phyloP scores from a whole-genome alignment of 2,329 filamentous ascomycete species.

The Phaeophleospora eucalypticola region DNA sequence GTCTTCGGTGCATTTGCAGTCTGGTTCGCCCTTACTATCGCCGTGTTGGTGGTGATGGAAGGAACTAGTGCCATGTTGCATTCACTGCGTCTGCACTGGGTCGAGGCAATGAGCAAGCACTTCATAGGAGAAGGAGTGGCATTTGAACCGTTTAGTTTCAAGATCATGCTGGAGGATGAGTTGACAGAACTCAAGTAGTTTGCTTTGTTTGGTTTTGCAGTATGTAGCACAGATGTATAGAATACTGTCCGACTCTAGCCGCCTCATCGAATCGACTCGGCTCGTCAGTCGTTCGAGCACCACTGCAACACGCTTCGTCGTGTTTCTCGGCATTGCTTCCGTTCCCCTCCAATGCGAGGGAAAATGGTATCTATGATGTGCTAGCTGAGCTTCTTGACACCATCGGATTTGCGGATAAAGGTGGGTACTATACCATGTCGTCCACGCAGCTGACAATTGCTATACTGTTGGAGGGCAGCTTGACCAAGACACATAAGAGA shows the following conservation, averaged over 20 bases:
- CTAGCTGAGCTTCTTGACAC: slow-evolving; percentile 21
- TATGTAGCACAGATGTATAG: slow-evolving; percentile 1
- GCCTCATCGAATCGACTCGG: not conserved
- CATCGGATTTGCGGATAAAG: slow-evolving; percentile 14
- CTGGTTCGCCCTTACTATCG: slow-evolving; percentile 83
- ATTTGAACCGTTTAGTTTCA: slow-evolving; percentile 87
- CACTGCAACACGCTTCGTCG: not conserved
- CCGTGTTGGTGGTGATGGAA: slow-evolving; percentile 88
- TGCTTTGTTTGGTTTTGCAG: slow-evolving; percentile 2
- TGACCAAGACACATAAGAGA: no score
- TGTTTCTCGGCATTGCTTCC: no score
- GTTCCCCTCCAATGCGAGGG: not conserved
- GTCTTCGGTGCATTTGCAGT: slow-evolving; percentile 78
- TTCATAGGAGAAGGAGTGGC: slow-evolving; percentile 80
- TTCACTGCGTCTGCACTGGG: slow-evolving; percentile 87
- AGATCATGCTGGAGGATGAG: slow-evolving; percentile 78
- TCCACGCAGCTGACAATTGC: no score
- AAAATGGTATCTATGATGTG: slow-evolving; percentile 13
- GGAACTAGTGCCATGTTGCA: slow-evolving; percentile 95
- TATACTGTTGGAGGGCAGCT: no score
- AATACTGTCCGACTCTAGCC: not conserved
- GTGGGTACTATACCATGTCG: slow-evolving; percentile 8
- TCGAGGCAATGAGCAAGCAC: slow-evolving; percentile 97
- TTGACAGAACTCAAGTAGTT: slow-evolving; percentile 34
- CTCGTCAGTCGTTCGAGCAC: not conserved